Evolutionary conservation across 78 protist species (phyloP).

Genomic region (Planoprotostelium fungivorum): DNA sequence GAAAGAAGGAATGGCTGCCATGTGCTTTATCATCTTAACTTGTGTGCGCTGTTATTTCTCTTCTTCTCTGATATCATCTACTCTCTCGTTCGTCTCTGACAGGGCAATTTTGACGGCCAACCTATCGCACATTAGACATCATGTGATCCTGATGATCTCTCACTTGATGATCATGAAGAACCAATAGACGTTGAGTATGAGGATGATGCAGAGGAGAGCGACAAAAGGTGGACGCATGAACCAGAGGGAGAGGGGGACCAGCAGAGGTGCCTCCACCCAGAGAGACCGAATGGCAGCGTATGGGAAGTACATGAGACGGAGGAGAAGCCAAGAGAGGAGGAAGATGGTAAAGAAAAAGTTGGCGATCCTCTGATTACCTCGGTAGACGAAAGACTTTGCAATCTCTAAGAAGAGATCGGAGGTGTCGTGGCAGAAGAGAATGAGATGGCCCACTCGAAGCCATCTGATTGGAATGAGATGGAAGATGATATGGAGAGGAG

Average conservation of each 20-base stretch:
- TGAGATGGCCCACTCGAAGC: neutral
- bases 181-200: neutral
- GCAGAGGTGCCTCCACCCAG: neutral
- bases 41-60: too few species aligned
- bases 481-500: too few species aligned
- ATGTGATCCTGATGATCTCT: neutral
- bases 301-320: neutral
- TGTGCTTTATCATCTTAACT: too few species aligned
- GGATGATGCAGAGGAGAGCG: neutral
- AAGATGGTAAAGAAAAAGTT: neutral
- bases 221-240: neutral
- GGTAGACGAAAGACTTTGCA: neutral
- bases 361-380: neutral
- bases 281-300: neutral
- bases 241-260: neutral
- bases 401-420: neutral
- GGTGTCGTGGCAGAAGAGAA: neutral
- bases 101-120: neutral
- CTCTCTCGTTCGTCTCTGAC: neutral
- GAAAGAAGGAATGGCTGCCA: too few species aligned
- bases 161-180: neutral
- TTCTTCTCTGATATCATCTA: neutral
- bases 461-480: neutral
- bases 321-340: neutral
- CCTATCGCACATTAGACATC: neutral